These are phyloP conservation scores for Cyclocybe aegerita DNA, from an alignment of 768 basidiomycete genomes.

Conservation along the genomic window DNA sequence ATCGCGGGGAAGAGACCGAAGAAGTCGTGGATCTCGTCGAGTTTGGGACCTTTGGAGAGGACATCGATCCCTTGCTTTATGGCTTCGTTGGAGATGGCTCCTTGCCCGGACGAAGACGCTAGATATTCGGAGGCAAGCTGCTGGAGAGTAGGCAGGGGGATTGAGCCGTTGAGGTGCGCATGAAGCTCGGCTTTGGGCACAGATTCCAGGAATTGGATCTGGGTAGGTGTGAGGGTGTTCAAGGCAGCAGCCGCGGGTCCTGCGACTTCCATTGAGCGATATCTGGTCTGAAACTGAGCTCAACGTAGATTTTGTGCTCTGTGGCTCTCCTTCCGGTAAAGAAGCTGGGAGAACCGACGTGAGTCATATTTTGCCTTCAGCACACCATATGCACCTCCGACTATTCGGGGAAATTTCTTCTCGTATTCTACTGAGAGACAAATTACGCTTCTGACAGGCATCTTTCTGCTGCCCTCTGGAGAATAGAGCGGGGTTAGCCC, in stretches of 20 bases:
- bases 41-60: slow-evolving; percentile 38
- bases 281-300: too few species aligned
- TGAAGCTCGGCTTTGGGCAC: slow-evolving; percentile 86
- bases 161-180: slow-evolving; percentile 84
- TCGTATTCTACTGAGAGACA: too few species aligned
- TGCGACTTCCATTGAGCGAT: slow-evolving; percentile 21
- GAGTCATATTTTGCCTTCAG: too few species aligned
- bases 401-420: too few species aligned
- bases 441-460: too few species aligned
- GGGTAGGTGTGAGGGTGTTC: slow-evolving; percentile 44
- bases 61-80: slow-evolving; percentile 31
- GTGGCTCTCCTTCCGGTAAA: too few species aligned
- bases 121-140: slow-evolving; percentile 53
- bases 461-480: too few species aligned
- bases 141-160: slow-evolving; percentile 64
- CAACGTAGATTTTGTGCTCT: too few species aligned
- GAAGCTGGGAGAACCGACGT: too few species aligned
- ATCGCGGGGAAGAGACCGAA: slow-evolving; percentile 77
- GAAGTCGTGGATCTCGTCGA: slow-evolving; percentile 68
- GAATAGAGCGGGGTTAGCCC: too few species aligned
- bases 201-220: slow-evolving; percentile 56
- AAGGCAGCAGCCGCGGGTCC: slow-evolving; percentile 54
- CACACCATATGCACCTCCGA: too few species aligned
- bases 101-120: slow-evolving; percentile 6
- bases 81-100: slow-evolving; percentile 19